Conservation (phyloP, 2,329 filamentous ascomycete genomes). For the Ceratocystis papillata region DNA sequence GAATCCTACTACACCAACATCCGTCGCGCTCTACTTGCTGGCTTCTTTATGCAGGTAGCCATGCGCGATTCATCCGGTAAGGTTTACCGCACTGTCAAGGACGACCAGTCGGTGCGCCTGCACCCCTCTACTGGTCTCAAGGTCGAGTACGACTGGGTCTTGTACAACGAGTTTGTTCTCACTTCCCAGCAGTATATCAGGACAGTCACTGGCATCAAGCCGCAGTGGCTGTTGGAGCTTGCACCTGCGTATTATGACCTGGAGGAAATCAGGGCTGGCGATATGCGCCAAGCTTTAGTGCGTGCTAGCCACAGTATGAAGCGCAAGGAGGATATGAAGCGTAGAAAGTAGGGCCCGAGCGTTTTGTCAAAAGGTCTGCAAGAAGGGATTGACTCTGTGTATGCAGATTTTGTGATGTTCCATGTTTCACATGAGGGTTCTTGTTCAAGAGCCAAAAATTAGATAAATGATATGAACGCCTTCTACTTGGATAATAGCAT, state of each 20-base stretch:
- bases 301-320: conserved; percentile 49
- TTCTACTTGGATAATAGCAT: not conserved
- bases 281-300: conserved; percentile 61
- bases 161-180: conserved; percentile 97
- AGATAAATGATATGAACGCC: conserved; percentile 6
- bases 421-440: not conserved
- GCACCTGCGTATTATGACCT: conserved; percentile 88
- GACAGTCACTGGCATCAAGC: conserved; percentile 80
- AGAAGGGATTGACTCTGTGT: not conserved
- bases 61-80: conserved; percentile 85
- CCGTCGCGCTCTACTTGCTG: conserved; percentile 76
- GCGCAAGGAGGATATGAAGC: conserved; percentile 48
- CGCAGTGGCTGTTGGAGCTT: conserved; percentile 94
- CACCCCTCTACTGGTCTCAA: conserved; percentile 86
- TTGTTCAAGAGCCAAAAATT: conserved; percentile 7
- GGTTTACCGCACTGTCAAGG: conserved; percentile 90
- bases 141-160: conserved; percentile 86
- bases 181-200: conserved; percentile 98
- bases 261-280: conserved; percentile 69
- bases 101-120: conserved; percentile 84
- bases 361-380: not conserved
- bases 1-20: conserved; percentile 99
- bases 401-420: not conserved
- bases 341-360: conserved; percentile 20
- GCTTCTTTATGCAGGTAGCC: conserved; percentile 99